Conservation (phyloP, 2,329 filamentous ascomycete species). For the Talaromyces albobiverticillius region DNA sequence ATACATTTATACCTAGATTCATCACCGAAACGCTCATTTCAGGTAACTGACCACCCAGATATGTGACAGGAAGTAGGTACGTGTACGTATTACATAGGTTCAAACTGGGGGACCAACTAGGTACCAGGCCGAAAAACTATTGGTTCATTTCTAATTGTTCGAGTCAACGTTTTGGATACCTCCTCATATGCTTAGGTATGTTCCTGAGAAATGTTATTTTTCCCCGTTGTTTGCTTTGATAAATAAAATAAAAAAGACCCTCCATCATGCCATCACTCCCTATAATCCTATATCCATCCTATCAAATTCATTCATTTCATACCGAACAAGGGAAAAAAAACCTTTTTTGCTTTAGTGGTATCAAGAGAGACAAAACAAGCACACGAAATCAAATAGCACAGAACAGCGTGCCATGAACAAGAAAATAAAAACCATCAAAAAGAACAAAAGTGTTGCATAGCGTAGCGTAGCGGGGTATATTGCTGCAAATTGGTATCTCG, state of each 20-base stretch:
- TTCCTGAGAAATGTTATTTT: constrained; percentile 1
- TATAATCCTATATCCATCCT: neutral
- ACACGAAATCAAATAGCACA: constrained; percentile 13
- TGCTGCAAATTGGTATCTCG: constrained; percentile 42
- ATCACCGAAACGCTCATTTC: too few relatives aligned
- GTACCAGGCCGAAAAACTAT: constrained; percentile 5
- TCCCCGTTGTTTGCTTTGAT: neutral
- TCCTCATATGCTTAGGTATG: neutral
- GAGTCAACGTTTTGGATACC: neutral
- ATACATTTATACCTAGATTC: too few relatives aligned
- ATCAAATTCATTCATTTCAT: constrained; percentile 11
- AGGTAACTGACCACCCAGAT: too few relatives aligned
- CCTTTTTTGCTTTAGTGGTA: constrained; percentile 26
- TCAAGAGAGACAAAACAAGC: constrained; percentile 23
- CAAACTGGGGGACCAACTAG: too few relatives aligned
- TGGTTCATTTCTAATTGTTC: constrained; percentile 6
- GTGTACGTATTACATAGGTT: too few relatives aligned
- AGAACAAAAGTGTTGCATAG: constrained; percentile 27
- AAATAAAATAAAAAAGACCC: neutral
- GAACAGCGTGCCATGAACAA: constrained; percentile 22
- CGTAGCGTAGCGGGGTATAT: constrained; percentile 42
- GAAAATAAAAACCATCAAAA: constrained; percentile 24
- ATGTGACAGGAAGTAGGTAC: too few relatives aligned
- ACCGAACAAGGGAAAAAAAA: neutral
- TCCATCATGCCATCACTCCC: neutral